Conservation (phyloP, 306 rosid genomes). For the Prunus armeniaca region DNA sequence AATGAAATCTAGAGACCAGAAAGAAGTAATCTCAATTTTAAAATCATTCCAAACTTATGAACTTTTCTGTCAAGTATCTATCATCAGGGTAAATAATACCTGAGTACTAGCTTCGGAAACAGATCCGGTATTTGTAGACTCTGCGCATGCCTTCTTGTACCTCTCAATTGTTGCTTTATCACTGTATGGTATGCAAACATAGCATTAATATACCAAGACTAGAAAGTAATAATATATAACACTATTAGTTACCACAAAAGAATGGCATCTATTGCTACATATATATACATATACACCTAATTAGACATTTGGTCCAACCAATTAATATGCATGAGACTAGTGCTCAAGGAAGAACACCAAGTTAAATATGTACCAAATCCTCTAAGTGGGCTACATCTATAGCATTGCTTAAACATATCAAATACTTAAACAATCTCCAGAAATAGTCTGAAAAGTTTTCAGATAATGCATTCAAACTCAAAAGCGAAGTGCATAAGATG, state of each 20-base stretch:
- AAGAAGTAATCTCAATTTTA: background rate
- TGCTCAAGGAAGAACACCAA: background rate
- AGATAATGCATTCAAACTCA: no score
- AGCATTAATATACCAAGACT: background rate
- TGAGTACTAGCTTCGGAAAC: conserved; percentile 85
- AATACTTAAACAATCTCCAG: background rate
- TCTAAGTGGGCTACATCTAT: background rate
- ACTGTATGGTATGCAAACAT: conserved; percentile 35
- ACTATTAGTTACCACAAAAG: background rate
- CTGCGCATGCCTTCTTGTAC: conserved; percentile 84
- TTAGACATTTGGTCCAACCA: background rate
- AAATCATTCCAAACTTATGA: background rate
- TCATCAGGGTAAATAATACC: conserved; percentile 30
- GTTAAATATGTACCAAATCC: background rate
- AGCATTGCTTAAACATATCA: background rate
- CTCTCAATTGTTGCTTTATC: conserved; percentile 82
- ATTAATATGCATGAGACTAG: background rate
- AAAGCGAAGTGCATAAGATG: no score
- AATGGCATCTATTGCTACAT: background rate
- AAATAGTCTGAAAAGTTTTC: background rate
- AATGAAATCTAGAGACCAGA: background rate
- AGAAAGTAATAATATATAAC: background rate
- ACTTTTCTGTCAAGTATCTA: background rate
- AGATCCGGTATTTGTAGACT: conserved; percentile 63
- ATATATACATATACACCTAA: background rate